Conservation (phyloP, 106 monocot species). For the Dioscorea zingiberensis region DNA sequence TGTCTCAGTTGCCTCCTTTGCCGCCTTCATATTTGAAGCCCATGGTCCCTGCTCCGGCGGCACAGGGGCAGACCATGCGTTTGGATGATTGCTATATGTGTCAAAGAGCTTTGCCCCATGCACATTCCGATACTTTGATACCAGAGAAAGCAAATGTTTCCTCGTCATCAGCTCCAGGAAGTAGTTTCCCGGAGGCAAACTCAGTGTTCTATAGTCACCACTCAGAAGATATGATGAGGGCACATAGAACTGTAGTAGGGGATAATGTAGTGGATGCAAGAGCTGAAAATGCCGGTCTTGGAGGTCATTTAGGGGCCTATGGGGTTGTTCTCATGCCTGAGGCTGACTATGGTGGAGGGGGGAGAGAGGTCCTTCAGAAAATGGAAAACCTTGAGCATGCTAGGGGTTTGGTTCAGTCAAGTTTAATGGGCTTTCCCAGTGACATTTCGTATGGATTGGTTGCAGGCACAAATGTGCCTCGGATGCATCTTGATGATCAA, state of each 20-base stretch:
- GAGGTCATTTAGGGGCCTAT: constrained; percentile 9
- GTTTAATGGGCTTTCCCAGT: constrained; percentile 11
- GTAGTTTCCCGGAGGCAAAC: constrained; percentile 1
- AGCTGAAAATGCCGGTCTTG: constrained; percentile 3
- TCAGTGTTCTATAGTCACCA: constrained; percentile 23
- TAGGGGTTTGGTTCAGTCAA: constrained; percentile 9
- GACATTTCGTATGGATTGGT: constrained; percentile 27
- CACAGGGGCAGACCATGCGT: constrained; percentile 12
- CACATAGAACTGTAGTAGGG: constrained; percentile 1
- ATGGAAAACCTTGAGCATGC: constrained; percentile 17
- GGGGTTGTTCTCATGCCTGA: constrained; percentile 9
- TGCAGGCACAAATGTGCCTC: constrained; percentile 12
- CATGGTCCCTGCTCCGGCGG: too few species aligned
- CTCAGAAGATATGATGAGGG: constrained; percentile 24
- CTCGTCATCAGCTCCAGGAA: not conserved
- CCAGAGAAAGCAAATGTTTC: constrained; percentile 22
- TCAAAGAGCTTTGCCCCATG: constrained; percentile 42
- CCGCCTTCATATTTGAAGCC: constrained; percentile 24
- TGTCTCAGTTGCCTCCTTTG: constrained; percentile 51
- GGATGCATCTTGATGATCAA: constrained; percentile 10
- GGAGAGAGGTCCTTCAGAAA: constrained; percentile 5
- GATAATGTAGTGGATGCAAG: constrained; percentile 11
- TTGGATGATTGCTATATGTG: constrained; percentile 50
- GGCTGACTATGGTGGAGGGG: constrained; percentile 2
- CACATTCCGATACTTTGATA: constrained; percentile 42